phyloP scores from a whole-genome alignment of 176 grass and related monocot species.

The Eragrostis curvula region DNA sequence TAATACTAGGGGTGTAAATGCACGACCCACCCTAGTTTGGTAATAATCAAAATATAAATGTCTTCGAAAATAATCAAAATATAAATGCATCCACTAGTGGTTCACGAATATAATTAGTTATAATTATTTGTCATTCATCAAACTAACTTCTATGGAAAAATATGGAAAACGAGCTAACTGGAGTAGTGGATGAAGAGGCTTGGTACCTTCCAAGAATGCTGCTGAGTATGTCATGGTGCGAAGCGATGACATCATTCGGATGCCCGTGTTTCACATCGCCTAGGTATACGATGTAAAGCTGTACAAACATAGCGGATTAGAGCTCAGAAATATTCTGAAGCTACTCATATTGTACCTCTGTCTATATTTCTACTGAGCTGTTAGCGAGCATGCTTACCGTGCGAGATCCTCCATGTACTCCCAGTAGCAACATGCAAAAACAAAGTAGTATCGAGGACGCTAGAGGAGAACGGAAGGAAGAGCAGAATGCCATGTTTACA shows the following conservation, averaged over 20 bases:
- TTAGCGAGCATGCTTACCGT: background rate
- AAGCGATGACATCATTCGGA: background rate
- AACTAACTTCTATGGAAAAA: too few species aligned
- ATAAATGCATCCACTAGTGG: too few species aligned
- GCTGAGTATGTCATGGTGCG: slow-evolving; percentile 51
- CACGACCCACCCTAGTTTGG: too few species aligned
- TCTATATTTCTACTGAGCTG: background rate
- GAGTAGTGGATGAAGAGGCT: background rate
- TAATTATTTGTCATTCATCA: too few species aligned
- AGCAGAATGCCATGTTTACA: background rate
- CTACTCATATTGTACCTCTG: background rate
- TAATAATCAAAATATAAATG: too few species aligned
- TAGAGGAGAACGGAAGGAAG: background rate
- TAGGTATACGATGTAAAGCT: slow-evolving; percentile 41
- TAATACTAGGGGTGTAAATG: too few species aligned
- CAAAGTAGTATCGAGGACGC: background rate
- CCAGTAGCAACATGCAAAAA: background rate
- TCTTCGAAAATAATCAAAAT: too few species aligned
- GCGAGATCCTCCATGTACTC: background rate
- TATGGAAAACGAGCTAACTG: background rate
- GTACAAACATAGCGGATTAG: background rate
- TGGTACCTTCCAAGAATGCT: slow-evolving; percentile 34
- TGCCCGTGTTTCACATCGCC: slow-evolving; percentile 40
- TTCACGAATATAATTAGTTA: too few species aligned
- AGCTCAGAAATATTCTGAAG: background rate